These are phyloP conservation scores for Helotiales sp. DNA, from an alignment of 2,329 filamentous ascomycete species.

Conservation along the genomic window DNA sequence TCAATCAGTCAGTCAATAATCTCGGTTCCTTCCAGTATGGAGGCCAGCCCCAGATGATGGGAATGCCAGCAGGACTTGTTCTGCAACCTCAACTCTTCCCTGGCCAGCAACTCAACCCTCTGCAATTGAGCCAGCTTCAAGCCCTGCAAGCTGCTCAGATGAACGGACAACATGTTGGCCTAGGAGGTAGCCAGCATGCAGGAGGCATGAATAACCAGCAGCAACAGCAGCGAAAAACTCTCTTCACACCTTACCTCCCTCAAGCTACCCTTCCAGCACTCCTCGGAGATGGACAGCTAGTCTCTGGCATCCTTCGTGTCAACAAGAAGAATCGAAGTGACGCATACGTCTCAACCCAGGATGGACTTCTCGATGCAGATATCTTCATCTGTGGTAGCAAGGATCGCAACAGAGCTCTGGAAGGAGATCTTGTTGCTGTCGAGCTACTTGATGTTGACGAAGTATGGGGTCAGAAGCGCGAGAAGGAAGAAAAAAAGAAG, in stretches of 20 bases:
- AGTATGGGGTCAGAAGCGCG: constrained; percentile 97
- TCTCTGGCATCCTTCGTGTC: constrained; percentile 93
- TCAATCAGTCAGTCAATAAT: constrained; percentile 81
- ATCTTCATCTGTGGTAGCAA: constrained; percentile 99
- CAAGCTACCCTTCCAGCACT: constrained; percentile 92
- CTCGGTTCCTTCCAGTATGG: constrained; percentile 89
- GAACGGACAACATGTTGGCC: constrained; percentile 70
- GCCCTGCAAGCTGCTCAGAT: constrained; percentile 88
- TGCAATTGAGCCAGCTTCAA: constrained; percentile 88
- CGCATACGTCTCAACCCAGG: constrained; percentile 92
- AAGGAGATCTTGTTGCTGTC: constrained; percentile 92
- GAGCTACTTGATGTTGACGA: constrained; percentile 97
- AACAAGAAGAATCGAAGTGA: constrained; percentile 99
- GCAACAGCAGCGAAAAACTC: constrained; percentile 90
- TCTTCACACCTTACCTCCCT: constrained; percentile 96
- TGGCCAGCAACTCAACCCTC: constrained; percentile 81
- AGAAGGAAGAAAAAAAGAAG: constrained; percentile 99
- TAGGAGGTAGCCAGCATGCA: constrained; percentile 71
- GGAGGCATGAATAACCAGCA: constrained; percentile 67
- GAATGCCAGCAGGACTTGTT: constrained; percentile 78
- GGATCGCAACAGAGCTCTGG: constrained; percentile 93
- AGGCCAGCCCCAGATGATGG: constrained; percentile 82
- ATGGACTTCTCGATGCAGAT: constrained; percentile 86
- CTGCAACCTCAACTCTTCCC: constrained; percentile 70
- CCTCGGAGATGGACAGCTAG: constrained; percentile 87